A percentile compares a stretch with the other conserved stretches of the same genome.
phyloP scores from a whole-genome alignment of 2,329 filamentous ascomycete species.

The Venturia oleaginea region DNA sequence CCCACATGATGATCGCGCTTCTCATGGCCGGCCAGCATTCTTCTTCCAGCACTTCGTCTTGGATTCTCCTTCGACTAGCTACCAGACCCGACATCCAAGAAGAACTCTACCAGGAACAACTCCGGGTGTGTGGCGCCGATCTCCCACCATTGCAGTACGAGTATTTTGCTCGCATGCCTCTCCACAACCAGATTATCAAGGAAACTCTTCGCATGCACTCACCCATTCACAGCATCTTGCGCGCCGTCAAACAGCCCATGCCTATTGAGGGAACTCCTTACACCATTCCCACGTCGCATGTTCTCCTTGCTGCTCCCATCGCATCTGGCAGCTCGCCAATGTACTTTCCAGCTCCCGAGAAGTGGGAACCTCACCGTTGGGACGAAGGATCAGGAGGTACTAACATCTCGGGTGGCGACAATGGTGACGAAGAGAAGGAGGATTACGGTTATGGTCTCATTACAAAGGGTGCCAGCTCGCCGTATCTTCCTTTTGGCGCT shows the following conservation, averaged over 20 bases:
- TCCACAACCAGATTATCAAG: constrained; percentile 79
- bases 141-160: constrained; percentile 70
- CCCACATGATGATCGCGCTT: constrained; percentile 89
- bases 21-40: constrained; percentile 91
- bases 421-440: constrained; percentile 62
- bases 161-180: constrained; percentile 64
- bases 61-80: constrained; percentile 76
- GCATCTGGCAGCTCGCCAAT: constrained; percentile 62
- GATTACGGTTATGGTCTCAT: constrained; percentile 93
- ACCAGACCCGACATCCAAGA: constrained; percentile 68
- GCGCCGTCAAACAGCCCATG: constrained; percentile 83
- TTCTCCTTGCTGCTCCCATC: constrained; percentile 75
- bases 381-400: constrained; percentile 50
- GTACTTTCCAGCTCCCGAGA: constrained; percentile 72
- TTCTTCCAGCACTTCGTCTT: constrained; percentile 72
- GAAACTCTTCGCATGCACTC: constrained; percentile 87
- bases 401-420: constrained; percentile 39
- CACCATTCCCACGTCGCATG: constrained; percentile 70
- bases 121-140: constrained; percentile 61
- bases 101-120: constrained; percentile 76
- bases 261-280: constrained; percentile 73
- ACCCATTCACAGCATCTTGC: constrained; percentile 91
- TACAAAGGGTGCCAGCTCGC: constrained; percentile 79
- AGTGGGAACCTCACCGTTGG: constrained; percentile 92
- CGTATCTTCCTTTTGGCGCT: constrained; percentile 90